phyloP scores from a whole-genome alignment of 2,329 filamentous ascomycete species.

The Rhynchosporium graminicola region DNA sequence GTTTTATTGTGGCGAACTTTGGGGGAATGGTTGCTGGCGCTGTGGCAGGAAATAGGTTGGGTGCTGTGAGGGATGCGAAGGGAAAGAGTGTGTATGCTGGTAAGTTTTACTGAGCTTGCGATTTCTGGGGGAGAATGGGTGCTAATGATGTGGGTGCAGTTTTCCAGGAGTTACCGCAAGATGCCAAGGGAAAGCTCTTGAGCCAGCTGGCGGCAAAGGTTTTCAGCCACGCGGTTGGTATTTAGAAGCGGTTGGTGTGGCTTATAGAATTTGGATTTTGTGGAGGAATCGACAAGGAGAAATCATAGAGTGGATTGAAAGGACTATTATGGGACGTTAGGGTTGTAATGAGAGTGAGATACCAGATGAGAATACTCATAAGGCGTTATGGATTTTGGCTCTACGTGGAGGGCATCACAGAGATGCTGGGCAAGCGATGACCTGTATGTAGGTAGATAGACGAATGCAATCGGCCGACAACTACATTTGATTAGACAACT shows the following conservation, averaged over 20 bases:
- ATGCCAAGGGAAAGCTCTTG: constrained; percentile 77
- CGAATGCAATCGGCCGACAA: background rate
- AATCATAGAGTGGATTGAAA: background rate
- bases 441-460: constrained; percentile 4
- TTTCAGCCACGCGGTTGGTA: constrained; percentile 74
- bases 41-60: constrained; percentile 89
- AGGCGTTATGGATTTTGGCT: background rate
- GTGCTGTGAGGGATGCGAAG: constrained; percentile 82
- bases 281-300: too few relatives aligned
- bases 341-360: background rate
- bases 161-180: constrained; percentile 75
- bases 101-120: constrained; percentile 49
- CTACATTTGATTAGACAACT: too few relatives aligned
- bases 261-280: too few relatives aligned
- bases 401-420: background rate
- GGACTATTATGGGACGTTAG: background rate
- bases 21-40: constrained; percentile 86
- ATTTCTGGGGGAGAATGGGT: background rate
- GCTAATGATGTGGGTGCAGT: constrained; percentile 19
- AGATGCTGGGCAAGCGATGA: background rate
- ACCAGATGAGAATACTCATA: background rate
- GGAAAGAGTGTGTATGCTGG: constrained; percentile 92
- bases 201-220: constrained; percentile 84
- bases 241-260: background rate
- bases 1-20: constrained; percentile 93